Evolutionary conservation across 768 basidiomycete species (phyloP), one percentile per base, ranked within the genome.

Genomic region (Leccinum uliginosum): DNA sequence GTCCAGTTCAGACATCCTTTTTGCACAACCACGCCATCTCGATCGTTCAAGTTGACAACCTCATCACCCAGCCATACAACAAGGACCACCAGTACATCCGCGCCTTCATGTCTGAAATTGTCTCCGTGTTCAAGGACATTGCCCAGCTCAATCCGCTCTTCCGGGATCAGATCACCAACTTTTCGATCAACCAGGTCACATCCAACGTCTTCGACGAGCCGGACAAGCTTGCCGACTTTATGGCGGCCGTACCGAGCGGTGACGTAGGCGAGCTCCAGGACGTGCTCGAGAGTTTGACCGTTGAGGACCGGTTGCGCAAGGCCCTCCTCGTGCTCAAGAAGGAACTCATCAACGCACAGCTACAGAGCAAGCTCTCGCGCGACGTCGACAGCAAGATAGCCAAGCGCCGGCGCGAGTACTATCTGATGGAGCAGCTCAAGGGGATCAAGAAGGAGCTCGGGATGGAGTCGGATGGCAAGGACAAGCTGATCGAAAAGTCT

Each of bases 101-200:
- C 26, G 96, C 96, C 4, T 91, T 97, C 74, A 95, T 93, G 84
- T 87, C 88, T 44, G 96, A 98, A 74, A 93, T 98, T 57, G 89
- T 98, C 62, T 88, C 90, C 46, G 93, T 95, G 38, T 98, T 98
- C 83, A 98, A 98, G 78, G 95, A 98, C 68, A 97, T 98, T 58
- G 95, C 95, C 0, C 92, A 95, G 70, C 82, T 98, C 44, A 96
- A 97, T 72, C 94, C 94, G 2, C 84, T 98, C 62, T 98, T 98
- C 86, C 89, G 95, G 45, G 96, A 98, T 76, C 95, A 98, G 69
- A 96, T 98, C 63, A 93, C 94, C 60, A 93, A 93, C 70, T 97
- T 97, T 72, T 90, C 90, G 15, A 93, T 96, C 73, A 89, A 89
- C 69, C 93, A 96, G 69, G 84, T 92, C 54, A 89, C 93, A 2